These are phyloP conservation scores for Wickerhamomyces queroliae DNA, from an alignment of 805 yeast species.

Conservation along the genomic window DNA sequence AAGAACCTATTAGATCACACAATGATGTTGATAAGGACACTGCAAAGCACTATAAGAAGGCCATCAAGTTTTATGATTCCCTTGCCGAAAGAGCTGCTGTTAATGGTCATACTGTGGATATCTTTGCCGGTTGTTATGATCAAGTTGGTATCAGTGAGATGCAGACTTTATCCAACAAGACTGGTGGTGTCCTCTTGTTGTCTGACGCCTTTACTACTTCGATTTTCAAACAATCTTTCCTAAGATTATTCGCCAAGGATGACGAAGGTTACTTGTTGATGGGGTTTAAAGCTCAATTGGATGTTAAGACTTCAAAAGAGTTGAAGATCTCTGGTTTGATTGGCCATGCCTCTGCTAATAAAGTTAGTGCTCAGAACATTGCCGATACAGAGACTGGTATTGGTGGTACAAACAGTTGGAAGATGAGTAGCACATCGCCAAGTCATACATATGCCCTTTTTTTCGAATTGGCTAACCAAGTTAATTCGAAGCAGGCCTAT, in stretches of 20 bases:
- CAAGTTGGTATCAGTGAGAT: conserved; percentile 94
- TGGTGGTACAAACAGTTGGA: conserved; percentile 90
- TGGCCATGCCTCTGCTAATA: conserved; percentile 81
- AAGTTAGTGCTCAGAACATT: conserved; percentile 61
- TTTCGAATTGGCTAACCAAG: conserved; percentile 64
- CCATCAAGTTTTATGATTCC: conserved; percentile 73
- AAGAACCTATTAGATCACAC: conserved; percentile 96
- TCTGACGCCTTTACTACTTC: conserved; percentile 94
- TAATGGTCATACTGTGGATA: conserved; percentile 78
- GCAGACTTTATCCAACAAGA: conserved; percentile 77
- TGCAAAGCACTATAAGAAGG: conserved; percentile 84
- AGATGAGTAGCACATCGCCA: conserved; percentile 79
- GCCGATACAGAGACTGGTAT: conserved; percentile 92
- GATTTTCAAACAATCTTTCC: conserved; percentile 86
- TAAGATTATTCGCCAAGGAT: conserved; percentile 83
- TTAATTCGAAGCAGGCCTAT: conserved; percentile 34
- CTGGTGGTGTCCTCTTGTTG: conserved; percentile 86
- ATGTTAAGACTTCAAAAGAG: conserved; percentile 82
- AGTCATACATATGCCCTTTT: conserved; percentile 83
- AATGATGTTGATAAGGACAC: conserved; percentile 90
- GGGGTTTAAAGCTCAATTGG: conserved; percentile 87
- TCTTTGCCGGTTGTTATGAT: conserved; percentile 93
- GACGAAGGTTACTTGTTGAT: conserved; percentile 78
- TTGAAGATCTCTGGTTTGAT: conserved; percentile 88
- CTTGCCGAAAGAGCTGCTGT: conserved; percentile 66